A percentile compares a stretch with the other conserved stretches of the same genome.
Conservation (phyloP, 2,329 filamentous ascomycete species). For the Microdochium trichocladiopsis region DNA sequence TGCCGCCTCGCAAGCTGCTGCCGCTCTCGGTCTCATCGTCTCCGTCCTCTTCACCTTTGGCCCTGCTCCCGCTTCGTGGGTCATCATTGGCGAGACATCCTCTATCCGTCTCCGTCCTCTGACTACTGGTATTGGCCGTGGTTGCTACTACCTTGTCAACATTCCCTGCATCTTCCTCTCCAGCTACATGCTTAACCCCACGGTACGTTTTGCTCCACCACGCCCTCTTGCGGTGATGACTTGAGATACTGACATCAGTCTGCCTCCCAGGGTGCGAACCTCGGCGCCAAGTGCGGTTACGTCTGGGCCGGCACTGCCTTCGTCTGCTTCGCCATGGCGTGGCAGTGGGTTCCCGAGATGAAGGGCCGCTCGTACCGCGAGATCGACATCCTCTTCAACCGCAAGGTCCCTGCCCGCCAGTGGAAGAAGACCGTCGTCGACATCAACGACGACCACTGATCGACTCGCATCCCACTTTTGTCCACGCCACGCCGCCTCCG, state of each 20-base stretch:
- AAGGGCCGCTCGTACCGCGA: slow-evolving; percentile 52
- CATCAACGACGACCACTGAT: slow-evolving; percentile 54
- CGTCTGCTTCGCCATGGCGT: slow-evolving; percentile 43
- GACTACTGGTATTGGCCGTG: slow-evolving; percentile 60
- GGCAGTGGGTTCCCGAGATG: slow-evolving; percentile 46
- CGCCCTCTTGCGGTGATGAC: neutral
- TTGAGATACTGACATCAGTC: slow-evolving; percentile 17
- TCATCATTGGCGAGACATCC: slow-evolving; percentile 62
- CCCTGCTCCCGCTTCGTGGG: slow-evolving; percentile 57
- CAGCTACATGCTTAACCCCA: slow-evolving; percentile 54
- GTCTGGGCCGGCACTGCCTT: slow-evolving; percentile 52
- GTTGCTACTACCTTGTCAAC: slow-evolving; percentile 54
- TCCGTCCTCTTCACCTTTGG: slow-evolving; percentile 58
- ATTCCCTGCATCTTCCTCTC: slow-evolving; percentile 60
- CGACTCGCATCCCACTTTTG: neutral
- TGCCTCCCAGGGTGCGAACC: slow-evolving; percentile 25
- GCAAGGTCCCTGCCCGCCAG: slow-evolving; percentile 44
- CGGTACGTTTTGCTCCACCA: slow-evolving; percentile 19
- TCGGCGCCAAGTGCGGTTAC: slow-evolving; percentile 51
- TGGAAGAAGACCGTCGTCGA: slow-evolving; percentile 50
- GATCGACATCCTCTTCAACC: slow-evolving; percentile 53
- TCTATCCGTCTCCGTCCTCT: slow-evolving; percentile 56
- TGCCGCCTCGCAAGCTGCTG: slow-evolving; percentile 44
- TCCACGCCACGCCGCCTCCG: too few relatives aligned
- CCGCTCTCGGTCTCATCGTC: slow-evolving; percentile 56